These are phyloP conservation scores for Pythium phragmiticola DNA, from an alignment of 352 stramenopile genomes.

Conservation along the genomic window DNA sequence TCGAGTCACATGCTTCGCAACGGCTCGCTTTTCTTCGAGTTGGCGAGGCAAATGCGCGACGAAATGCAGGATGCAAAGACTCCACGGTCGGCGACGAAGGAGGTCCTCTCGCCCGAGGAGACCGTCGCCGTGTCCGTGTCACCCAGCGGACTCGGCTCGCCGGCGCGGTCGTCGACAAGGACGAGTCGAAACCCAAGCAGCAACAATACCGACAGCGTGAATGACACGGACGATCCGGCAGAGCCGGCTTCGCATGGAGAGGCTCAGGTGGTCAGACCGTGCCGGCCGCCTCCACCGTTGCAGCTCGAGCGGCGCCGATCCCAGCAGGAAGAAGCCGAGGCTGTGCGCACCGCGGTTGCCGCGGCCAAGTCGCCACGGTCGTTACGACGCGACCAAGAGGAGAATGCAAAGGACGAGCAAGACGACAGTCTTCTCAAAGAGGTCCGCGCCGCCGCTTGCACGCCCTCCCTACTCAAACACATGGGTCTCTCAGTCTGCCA, in stretches of 20 bases:
- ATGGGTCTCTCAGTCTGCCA: slow-evolving; percentile 38
- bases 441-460: slow-evolving; percentile 29
- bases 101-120: background rate
- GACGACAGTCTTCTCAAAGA: slow-evolving; percentile 49
- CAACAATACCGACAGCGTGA: slow-evolving; percentile 11
- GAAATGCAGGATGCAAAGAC: slow-evolving; percentile 14
- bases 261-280: background rate
- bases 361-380: slow-evolving; percentile 6
- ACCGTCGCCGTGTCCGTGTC: background rate
- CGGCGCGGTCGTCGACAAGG: slow-evolving; percentile 13
- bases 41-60: slow-evolving; percentile 32
- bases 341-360: background rate
- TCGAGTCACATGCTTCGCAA: slow-evolving; percentile 23
- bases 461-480: slow-evolving; percentile 27
- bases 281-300: slow-evolving; percentile 12
- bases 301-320: slow-evolving; percentile 20
- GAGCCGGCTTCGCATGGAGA: background rate
- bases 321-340: slow-evolving; percentile 13
- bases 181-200: slow-evolving; percentile 28
- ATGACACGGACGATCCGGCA: slow-evolving; percentile 9
- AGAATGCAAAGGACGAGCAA: background rate
- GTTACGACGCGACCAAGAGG: background rate
- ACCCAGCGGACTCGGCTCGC: background rate
- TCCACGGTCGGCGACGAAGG: background rate
- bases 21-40: slow-evolving; percentile 50